These are phyloP conservation scores for Adenanthera pavonina DNA, from an alignment of 306 rosid species.

Conservation along the genomic window DNA sequence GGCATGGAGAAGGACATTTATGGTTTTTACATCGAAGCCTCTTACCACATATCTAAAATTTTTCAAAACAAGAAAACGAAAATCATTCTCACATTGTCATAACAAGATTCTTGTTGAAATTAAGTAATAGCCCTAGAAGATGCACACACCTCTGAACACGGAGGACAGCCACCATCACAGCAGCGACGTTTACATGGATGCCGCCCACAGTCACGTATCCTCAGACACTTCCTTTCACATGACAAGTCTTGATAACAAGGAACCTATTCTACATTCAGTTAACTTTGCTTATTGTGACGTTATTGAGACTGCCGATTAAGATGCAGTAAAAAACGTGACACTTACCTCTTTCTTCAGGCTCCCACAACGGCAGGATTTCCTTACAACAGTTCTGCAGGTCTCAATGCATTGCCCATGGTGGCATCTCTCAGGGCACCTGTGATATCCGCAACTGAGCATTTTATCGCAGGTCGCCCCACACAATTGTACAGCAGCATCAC, in stretches of 20 bases:
- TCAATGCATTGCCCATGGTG: conserved; percentile 80
- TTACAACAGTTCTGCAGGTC: conserved; percentile 79
- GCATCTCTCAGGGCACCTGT: conserved; percentile 88
- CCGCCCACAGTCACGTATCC: conserved; percentile 79
- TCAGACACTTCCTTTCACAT: conserved; percentile 94
- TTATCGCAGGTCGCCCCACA: conserved; percentile 88
- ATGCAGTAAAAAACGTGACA: conserved; percentile 38
- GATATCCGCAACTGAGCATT: conserved; percentile 72
- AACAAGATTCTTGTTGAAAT: conserved; percentile 31
- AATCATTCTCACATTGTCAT: conserved; percentile 21
- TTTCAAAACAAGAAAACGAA: conserved; percentile 11
- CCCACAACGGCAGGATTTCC: conserved; percentile 83
- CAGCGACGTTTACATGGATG: conserved; percentile 95
- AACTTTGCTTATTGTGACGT: conserved; percentile 39
- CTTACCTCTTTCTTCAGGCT: conserved; percentile 91
- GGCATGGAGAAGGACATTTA: conserved; percentile 96
- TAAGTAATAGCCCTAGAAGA: conserved; percentile 36
- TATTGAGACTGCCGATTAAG: conserved; percentile 16
- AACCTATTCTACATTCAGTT: conserved; percentile 74
- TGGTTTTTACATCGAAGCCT: conserved; percentile 92
- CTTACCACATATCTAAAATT: conserved; percentile 81
- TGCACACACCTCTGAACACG: conserved; percentile 88
- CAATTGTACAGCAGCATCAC: conserved; percentile 72
- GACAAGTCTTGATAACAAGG: conserved; percentile 94
- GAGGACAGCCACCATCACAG: conserved; percentile 94